Conservation (phyloP, 108 stramenopile species). For the Nitzschia inconspicua region DNA sequence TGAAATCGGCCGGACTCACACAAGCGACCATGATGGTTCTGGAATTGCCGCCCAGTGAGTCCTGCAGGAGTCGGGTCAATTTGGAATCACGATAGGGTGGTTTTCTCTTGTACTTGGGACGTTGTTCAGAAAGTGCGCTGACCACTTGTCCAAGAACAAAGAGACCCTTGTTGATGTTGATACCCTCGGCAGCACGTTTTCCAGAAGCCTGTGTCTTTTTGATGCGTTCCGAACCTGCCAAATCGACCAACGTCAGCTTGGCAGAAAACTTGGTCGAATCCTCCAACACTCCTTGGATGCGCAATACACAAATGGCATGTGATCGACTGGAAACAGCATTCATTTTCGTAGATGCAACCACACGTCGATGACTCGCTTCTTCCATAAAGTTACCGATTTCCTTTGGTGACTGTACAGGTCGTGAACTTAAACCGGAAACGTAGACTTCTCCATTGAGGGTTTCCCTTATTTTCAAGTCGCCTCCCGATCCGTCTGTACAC, state of each 20-base stretch:
- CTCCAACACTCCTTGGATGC: conserved; percentile 50
- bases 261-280: conserved; percentile 38
- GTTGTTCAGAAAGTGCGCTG: conserved; percentile 78
- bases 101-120: conserved; percentile 35
- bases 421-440: conserved; percentile 55
- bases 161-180: conserved; percentile 91
- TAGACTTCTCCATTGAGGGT: conserved; percentile 62
- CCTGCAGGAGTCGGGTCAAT: conserved; percentile 86
- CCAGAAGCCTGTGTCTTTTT: conserved; percentile 99
- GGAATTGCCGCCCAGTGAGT: conserved; percentile 90
- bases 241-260: conserved; percentile 96
- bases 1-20: conserved; percentile 90
- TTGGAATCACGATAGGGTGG: conserved; percentile 93
- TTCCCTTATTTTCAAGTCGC: conserved; percentile 50
- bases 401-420: conserved; percentile 35
- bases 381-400: conserved; percentile 63
- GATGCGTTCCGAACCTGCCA: conserved; percentile 93
- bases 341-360: conserved; percentile 84
- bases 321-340: conserved; percentile 83
- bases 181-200: conserved; percentile 85
- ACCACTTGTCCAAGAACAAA: conserved; percentile 91
- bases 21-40: conserved; percentile 93
- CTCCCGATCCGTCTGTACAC: conserved; percentile 37
- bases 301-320: conserved; percentile 93
- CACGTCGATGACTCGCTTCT: conserved; percentile 47